Evolutionary conservation across 164 flowering plant genomes (phyloP), one percentile per base, ranked within the genome.

Genomic region (Dillenia suffruticosa): DNA sequence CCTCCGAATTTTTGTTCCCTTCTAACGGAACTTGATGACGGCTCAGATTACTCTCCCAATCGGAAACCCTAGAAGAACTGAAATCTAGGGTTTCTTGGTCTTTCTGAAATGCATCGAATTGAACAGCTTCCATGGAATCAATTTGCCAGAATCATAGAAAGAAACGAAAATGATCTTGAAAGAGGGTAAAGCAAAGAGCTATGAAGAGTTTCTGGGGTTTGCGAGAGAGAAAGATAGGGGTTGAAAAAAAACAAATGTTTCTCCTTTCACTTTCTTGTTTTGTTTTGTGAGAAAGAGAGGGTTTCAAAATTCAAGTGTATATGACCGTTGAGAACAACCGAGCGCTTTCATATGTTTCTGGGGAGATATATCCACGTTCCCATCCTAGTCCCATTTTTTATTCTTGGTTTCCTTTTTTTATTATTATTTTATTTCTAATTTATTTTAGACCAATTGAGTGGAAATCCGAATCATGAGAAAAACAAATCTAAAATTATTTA

Each of bases 41-140:
- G 17, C 58, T 49, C 49, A 53, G 51, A 16, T 43, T 75, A 19
- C 67, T 66, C n/a, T 72, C 84, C 66, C 71, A 69, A 6, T 76
- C 81, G 58, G 54, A 69, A 58, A 44, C 71, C 66, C 45, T 48
- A 57, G 79, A 59, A 44, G 32, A 65, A 13, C 69, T 57, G 54
- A 63, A 64, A 59, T 56, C 68, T 63, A 47, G 76, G 76, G 76
- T 64, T 68, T 78, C 73, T 58, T 70, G 65, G 62, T 62, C 49
- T 49, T 22, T 47, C 12, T 11, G 45, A 49, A 51, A 61, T 50
- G 55, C 44, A 44, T 47, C 15, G 46, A 58, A 57, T 44, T 51
- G 75, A 12, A 54, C 44, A 2, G 66, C 76, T 61, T 77, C 84
- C 84, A 80, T 80, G 14, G 60, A 63, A 63, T n/a, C 44, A 19